Base-by-base conservation (phyloP, 1,284 basidiomycete genomes). In the Apiotrichum sp. region DNA sequence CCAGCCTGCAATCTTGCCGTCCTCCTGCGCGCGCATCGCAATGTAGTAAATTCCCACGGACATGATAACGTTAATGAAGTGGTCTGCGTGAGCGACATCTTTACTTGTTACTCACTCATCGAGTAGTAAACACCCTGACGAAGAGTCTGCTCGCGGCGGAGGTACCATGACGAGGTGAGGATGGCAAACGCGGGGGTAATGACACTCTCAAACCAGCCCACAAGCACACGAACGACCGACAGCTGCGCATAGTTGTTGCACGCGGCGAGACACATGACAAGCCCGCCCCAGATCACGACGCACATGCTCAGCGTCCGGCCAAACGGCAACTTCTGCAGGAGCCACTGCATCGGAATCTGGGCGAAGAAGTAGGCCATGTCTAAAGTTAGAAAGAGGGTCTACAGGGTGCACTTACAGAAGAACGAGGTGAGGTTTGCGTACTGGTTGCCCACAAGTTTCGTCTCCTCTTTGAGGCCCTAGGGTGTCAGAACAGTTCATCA, bases 131-230 rank as follows among this genome's bases (percentile, higher is more conserved):
- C 42, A 16, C 56, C 57, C 44, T 58, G 58, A 40, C 66, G 56
- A 0, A 66, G 47, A 3, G 62, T 63, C 47, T 63, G 57, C 50
- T 68, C 66, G 7, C 45, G 45, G 2, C 65, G 54, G 33, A 67
- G 64, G 55, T 68, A 70, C 68, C 68, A 69, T 2, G 66, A 65
- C 6, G 64, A 48, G 22, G 65, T 60, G 43, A 50, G 49, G 14
- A 53, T 40, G 11, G 45, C 59, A 9, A 56, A 59, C 3, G 46
- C 65, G 50, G 55, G 67, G 44, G 36, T 65, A 53, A 59, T 52
- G 49, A 62, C 61, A 3, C 52, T 57, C 56, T 68, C 66, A 36
- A 68, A 63, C 61, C 62, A 63, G 14, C 68, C 68, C 16, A 70
- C 56, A 31, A 67, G 42, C n/a, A 61, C 51, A 29, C 68, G 62